phyloP scores from a whole-genome alignment of 2,329 filamentous ascomycete species.

The Epichloe sylvatica region DNA sequence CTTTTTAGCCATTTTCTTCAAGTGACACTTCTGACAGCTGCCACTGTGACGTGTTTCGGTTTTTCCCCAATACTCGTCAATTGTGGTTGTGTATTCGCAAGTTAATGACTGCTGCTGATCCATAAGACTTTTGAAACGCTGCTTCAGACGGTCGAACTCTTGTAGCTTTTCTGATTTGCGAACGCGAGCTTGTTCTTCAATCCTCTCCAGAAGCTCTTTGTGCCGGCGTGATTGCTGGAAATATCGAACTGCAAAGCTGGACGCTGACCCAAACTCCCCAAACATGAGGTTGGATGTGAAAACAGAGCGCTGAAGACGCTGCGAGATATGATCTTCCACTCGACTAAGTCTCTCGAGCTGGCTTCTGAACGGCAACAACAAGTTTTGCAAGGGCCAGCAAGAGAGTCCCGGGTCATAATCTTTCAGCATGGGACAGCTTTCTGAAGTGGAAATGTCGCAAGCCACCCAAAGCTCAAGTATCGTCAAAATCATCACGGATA shows the following conservation, averaged over 20 bases:
- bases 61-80: background rate
- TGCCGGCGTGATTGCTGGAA: slow-evolving; percentile 15
- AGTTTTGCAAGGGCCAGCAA: slow-evolving; percentile 22
- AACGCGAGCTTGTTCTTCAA: slow-evolving; percentile 23
- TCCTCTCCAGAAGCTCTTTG: slow-evolving; percentile 20
- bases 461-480: slow-evolving; percentile 45
- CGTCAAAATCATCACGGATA: slow-evolving; percentile 42
- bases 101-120: background rate
- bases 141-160: slow-evolving; percentile 7
- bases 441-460: slow-evolving; percentile 32
- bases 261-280: slow-evolving; percentile 6
- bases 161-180: slow-evolving; percentile 2
- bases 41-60: slow-evolving; percentile 1
- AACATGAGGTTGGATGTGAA: slow-evolving; percentile 5
- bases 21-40: slow-evolving; percentile 24
- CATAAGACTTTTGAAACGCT: slow-evolving; percentile 7
- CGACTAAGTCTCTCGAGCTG: slow-evolving; percentile 31
- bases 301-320: background rate
- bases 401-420: slow-evolving; percentile 35
- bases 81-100: slow-evolving; percentile 5
- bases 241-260: slow-evolving; percentile 11
- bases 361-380: slow-evolving; percentile 28
- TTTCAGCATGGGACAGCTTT: slow-evolving; percentile 24
- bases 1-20: slow-evolving; percentile 15
- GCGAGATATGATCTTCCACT: slow-evolving; percentile 31